A percentile compares a stretch with the other conserved stretches of the same genome.
phyloP scores from a whole-genome alignment of 1,284 basidiomycete species.

The Sporisorium iseilematis-ciliati region DNA sequence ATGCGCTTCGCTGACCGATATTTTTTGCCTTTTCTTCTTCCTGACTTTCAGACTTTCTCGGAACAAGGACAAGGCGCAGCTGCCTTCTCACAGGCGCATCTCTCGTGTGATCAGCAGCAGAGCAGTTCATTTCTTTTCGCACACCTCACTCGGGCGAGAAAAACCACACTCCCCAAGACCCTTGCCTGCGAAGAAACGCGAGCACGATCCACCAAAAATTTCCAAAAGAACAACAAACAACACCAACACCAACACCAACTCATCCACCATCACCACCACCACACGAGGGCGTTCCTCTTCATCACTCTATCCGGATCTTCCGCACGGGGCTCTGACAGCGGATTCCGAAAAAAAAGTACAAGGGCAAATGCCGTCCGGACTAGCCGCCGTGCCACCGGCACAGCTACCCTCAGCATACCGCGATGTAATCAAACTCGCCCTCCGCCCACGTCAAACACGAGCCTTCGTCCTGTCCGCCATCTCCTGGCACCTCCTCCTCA shows the following conservation, averaged over 20 bases:
- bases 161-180: background rate
- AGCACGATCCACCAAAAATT: slow-evolving; percentile 15
- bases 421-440: slow-evolving; percentile 49
- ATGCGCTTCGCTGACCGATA: background rate
- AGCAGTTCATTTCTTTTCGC: no score
- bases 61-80: slow-evolving; percentile 16
- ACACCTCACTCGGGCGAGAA: slow-evolving; percentile 25
- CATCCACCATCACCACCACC: background rate
- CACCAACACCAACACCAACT: slow-evolving; percentile 11
- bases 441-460: slow-evolving; percentile 57
- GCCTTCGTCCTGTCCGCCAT: slow-evolving; percentile 45
- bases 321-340: no score
- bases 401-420: slow-evolving; percentile 48
- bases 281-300: no score
- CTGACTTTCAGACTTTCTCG: slow-evolving; percentile 17
- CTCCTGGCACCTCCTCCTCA: slow-evolving; percentile 36
- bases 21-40: slow-evolving; percentile 17
- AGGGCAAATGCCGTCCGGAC: slow-evolving; percentile 26
- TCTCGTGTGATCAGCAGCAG: slow-evolving; percentile 1
- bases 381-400: slow-evolving; percentile 43
- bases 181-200: slow-evolving; percentile 6
- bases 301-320: no score
- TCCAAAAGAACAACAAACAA: slow-evolving; percentile 11
- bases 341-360: no score
- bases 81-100: no score